phyloP scores from a whole-genome alignment of 257 asterid genomes.

The Avicennia marina region DNA sequence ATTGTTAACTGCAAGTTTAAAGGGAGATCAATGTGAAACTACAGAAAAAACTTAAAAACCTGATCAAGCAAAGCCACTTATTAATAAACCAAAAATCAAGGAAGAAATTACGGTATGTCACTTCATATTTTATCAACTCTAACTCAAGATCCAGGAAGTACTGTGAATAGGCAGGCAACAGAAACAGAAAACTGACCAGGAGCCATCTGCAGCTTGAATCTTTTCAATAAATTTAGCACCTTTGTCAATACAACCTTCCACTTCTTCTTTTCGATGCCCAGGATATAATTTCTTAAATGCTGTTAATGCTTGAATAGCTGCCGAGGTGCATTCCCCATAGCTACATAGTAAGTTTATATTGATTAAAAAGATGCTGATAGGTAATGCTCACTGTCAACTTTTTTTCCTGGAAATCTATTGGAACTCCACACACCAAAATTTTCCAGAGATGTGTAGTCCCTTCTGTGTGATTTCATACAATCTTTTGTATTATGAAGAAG shows the following conservation, averaged over 20 bases:
- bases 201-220: conserved; percentile 83
- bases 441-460: neutral
- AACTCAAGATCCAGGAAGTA: no score
- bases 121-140: no score
- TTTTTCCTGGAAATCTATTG: no score
- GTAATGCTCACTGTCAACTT: no score
- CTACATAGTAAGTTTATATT: conserved; percentile 38
- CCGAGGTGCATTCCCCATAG: conserved; percentile 96
- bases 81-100: no score
- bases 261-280: conserved; percentile 76
- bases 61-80: no score
- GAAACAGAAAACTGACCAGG: conserved; percentile 61
- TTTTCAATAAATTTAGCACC: conserved; percentile 66
- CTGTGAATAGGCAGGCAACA: neutral
- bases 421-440: neutral
- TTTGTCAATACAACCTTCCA: conserved; percentile 57
- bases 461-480: conserved; percentile 2
- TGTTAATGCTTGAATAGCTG: conserved; percentile 84
- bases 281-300: conserved; percentile 74
- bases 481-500: neutral
- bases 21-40: no score
- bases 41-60: no score
- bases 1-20: neutral
- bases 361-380: conserved; percentile 1
- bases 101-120: no score